Evolutionary conservation across 2,329 filamentous ascomycete species (phyloP).

Genomic region (Alternaria panax): DNA sequence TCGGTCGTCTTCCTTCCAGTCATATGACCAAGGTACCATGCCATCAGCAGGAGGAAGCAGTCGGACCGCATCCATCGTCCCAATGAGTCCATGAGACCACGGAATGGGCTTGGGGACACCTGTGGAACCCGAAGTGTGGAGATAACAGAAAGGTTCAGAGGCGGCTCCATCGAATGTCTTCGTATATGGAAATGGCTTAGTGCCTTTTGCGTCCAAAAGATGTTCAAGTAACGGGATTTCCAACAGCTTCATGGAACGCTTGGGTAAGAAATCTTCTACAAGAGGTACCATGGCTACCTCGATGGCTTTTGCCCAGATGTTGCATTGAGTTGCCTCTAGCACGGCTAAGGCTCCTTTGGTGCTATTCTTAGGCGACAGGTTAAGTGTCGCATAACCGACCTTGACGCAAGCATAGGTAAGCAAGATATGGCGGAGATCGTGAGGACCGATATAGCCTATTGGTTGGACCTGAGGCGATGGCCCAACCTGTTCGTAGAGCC

Average conservation of each 20-base stretch:
- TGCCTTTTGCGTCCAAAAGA: conserved; percentile 18
- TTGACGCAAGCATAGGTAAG: conserved; percentile 51
- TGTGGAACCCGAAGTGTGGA: conserved; percentile 49
- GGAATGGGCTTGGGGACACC: conserved; percentile 47
- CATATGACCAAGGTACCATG: conserved; percentile 29
- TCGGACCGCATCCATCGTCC: conserved; percentile 50
- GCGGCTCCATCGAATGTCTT: conserved; percentile 32
- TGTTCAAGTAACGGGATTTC: conserved; percentile 24
- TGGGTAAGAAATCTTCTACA: conserved; percentile 16
- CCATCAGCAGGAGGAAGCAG: conserved; percentile 46
- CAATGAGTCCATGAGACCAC: conserved; percentile 44
- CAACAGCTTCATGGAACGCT: conserved; percentile 19
- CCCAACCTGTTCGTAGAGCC: conserved; percentile 35
- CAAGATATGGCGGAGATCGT: conserved; percentile 51
- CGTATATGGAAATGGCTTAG: conserved; percentile 19
- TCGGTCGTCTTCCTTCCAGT: conserved; percentile 31
- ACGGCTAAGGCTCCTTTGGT: conserved; percentile 30
- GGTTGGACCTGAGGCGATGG: conserved; percentile 23
- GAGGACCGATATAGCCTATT: conserved; percentile 37
- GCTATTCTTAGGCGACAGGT: conserved; percentile 32
- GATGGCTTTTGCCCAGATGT: conserved; percentile 23
- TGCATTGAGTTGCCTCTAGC: conserved; percentile 26
- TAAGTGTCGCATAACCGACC: conserved; percentile 45
- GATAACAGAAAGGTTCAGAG: conserved; percentile 34
- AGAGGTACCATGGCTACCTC: conserved; percentile 13